Conservation (phyloP, 371 early-diverging fungal genomes). For the Cladochytrium tenue region DNA sequence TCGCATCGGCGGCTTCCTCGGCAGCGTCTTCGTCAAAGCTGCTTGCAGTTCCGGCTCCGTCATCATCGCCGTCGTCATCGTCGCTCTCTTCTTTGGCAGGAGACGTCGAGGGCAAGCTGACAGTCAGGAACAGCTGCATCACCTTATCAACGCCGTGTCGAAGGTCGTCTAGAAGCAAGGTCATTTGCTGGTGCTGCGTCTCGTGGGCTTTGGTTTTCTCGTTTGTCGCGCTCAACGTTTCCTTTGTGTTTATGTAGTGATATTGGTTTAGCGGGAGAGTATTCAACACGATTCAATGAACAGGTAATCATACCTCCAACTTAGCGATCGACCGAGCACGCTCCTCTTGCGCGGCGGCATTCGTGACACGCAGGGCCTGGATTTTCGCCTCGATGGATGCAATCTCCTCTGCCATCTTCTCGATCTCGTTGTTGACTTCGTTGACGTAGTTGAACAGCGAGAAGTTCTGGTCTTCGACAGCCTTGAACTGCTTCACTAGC, state of each 20-base stretch:
- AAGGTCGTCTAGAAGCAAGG: slow-evolving; percentile 33
- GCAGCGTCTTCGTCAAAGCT: background rate
- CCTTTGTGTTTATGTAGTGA: slow-evolving; percentile 14
- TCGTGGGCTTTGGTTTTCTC: slow-evolving; percentile 28
- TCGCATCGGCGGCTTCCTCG: background rate
- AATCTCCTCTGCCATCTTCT: slow-evolving; percentile 53
- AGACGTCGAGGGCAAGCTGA: slow-evolving; percentile 14
- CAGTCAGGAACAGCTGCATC: slow-evolving; percentile 32
- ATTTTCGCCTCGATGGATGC: slow-evolving; percentile 40
- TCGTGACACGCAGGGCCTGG: slow-evolving; percentile 38
- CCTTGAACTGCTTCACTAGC: slow-evolving; percentile 53
- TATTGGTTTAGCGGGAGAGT: background rate
- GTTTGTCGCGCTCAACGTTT: slow-evolving; percentile 18
- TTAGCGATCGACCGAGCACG: slow-evolving; percentile 28
- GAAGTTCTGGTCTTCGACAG: slow-evolving; percentile 62
- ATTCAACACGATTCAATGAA: too few relatives aligned
- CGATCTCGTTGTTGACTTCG: slow-evolving; percentile 60
- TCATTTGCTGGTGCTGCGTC: slow-evolving; percentile 39
- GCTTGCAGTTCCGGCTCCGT: background rate
- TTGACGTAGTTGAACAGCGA: slow-evolving; percentile 64
- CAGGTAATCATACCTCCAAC: slow-evolving; percentile 40
- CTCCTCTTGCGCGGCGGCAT: slow-evolving; percentile 41
- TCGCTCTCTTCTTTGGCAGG: background rate
- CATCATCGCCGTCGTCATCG: background rate
- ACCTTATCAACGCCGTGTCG: slow-evolving; percentile 36